Evolutionary conservation across 2,329 filamentous ascomycete species (phyloP).

Genomic region (Albifimbria verrucaria): DNA sequence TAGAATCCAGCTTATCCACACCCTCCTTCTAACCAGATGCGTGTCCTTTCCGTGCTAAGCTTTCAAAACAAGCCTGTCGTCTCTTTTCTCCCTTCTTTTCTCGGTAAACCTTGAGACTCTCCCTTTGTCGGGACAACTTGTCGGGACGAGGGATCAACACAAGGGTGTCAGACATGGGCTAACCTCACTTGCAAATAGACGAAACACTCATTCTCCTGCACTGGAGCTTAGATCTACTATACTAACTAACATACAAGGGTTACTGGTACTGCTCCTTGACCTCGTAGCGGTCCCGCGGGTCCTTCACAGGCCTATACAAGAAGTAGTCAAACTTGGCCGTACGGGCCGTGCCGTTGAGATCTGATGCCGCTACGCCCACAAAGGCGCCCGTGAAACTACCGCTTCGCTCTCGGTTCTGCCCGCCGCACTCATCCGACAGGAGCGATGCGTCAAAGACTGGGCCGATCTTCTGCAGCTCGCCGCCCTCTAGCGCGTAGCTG

Average conservation of each 20-base stretch:
- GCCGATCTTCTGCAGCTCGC: constrained; percentile 44
- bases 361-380: constrained; percentile 53
- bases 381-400: constrained; percentile 64
- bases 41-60: too few relatives aligned
- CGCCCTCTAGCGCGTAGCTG: constrained; percentile 43
- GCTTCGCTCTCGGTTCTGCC: constrained; percentile 47
- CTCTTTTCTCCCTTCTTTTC: too few relatives aligned
- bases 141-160: too few relatives aligned
- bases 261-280: constrained; percentile 6
- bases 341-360: constrained; percentile 48
- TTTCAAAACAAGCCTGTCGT: too few relatives aligned
- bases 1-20: background rate
- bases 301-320: constrained; percentile 43
- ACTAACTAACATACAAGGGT: background rate
- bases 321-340: constrained; percentile 51
- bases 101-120: too few relatives aligned
- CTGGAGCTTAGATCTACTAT: background rate
- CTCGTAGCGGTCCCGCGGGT: constrained; percentile 48
- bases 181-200: too few relatives aligned
- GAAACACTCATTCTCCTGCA: too few relatives aligned
- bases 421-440: constrained; percentile 60
- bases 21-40: background rate
- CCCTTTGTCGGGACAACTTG: too few relatives aligned
- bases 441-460: constrained; percentile 57
- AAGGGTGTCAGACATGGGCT: too few relatives aligned